Conservation (phyloP, 805 yeast genomes). For the Wickerhamomyces kurtzmanii region DNA sequence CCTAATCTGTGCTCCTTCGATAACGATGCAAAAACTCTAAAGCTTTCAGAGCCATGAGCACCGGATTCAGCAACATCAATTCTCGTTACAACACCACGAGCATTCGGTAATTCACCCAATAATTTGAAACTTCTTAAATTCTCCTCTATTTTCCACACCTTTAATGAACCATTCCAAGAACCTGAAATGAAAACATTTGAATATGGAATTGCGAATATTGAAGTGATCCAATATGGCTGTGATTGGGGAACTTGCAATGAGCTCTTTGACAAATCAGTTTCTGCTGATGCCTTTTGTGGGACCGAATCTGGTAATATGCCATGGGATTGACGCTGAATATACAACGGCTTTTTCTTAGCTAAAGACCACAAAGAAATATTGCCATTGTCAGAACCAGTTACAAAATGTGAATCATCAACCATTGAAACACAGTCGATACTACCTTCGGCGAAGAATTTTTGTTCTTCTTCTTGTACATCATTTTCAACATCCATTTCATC, state of each 20-base stretch:
- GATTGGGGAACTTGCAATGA: constrained; percentile 51
- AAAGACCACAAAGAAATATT: constrained; percentile 83
- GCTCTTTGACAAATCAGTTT: constrained; percentile 24
- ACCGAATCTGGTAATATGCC: constrained; percentile 48
- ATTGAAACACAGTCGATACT: constrained; percentile 82
- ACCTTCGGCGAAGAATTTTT: constrained; percentile 60
- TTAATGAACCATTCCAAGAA: constrained; percentile 73
- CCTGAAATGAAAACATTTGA: constrained; percentile 81
- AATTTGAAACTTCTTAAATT: constrained; percentile 50
- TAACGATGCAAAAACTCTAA: constrained; percentile 54
- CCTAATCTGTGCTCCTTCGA: constrained; percentile 86
- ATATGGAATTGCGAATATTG: constrained; percentile 74
- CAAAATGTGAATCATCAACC: constrained; percentile 87
- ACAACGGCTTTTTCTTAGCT: constrained; percentile 82
- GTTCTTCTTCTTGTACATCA: constrained; percentile 17
- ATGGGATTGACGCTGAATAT: constrained; percentile 62
- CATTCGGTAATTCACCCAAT: constrained; percentile 46
- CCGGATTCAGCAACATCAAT: constrained; percentile 49
- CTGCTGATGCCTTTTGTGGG: constrained; percentile 48
- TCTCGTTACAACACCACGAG: constrained; percentile 61
- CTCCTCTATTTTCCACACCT: constrained; percentile 68
- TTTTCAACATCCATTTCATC: constrained; percentile 20
- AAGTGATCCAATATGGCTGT: constrained; percentile 81
- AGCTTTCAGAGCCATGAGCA: constrained; percentile 38
- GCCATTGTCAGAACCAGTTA: constrained; percentile 95